These are phyloP conservation scores for Leishmania turanica DNA, from an alignment of 208 protist species.

Conservation along the genomic window DNA sequence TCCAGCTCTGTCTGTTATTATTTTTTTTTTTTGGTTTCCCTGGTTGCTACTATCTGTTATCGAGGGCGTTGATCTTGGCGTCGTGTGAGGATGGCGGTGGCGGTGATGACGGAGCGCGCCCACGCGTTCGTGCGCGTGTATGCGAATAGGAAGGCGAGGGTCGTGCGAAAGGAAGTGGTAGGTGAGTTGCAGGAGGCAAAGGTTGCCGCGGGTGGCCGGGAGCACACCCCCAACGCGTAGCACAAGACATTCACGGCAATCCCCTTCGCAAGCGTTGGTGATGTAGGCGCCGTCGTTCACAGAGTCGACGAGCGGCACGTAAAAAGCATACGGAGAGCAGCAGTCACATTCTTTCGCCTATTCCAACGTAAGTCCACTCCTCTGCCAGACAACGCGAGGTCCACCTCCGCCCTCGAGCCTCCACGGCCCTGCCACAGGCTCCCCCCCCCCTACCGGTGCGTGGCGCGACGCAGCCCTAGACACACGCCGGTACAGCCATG, in stretches of 20 bases:
- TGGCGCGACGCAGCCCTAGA: background rate
- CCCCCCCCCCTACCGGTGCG: background rate
- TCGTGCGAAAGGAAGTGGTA: background rate
- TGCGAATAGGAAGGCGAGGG: background rate
- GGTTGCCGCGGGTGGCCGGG: background rate
- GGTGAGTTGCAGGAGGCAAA: background rate
- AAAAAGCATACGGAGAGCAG: background rate
- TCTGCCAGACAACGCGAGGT: background rate
- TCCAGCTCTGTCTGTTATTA: background rate
- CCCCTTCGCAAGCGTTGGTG: background rate
- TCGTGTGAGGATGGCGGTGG: background rate
- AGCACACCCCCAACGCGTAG: background rate
- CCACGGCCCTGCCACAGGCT: background rate
- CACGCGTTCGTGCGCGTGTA: background rate
- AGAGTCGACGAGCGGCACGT: background rate
- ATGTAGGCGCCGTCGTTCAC: background rate
- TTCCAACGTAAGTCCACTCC: background rate
- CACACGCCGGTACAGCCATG: background rate
- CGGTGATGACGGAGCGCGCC: background rate
- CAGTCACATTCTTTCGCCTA: background rate
- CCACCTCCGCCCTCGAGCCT: background rate
- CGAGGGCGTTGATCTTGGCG: background rate
- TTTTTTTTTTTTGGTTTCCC: background rate
- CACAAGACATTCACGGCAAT: background rate
- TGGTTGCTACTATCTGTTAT: background rate